A percentile compares a stretch with the other conserved stretches of the same genome.
phyloP scores from a whole-genome alignment of 1,284 basidiomycete genomes.

The Trametes polyzona region DNA sequence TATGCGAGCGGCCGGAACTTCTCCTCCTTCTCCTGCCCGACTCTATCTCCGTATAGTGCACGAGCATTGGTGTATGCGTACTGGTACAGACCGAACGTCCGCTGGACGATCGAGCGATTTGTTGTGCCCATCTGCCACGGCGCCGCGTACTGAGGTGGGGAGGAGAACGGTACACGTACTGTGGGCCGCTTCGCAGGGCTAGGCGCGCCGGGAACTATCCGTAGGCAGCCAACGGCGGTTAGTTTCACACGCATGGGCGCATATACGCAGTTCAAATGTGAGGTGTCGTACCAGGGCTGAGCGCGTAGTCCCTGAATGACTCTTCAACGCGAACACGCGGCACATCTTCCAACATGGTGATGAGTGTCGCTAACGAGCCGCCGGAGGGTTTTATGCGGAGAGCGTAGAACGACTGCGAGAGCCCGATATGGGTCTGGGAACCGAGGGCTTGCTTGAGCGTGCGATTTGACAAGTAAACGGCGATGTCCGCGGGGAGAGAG shows the following conservation, averaged over 20 bases:
- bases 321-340: constrained; percentile 43
- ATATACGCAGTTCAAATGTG: not conserved
- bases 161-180: constrained; percentile 52
- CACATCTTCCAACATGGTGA: constrained; percentile 52
- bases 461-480: constrained; percentile 58
- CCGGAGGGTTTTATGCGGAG: constrained; percentile 61
- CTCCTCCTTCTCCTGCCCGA: constrained; percentile 16
- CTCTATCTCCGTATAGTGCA: not conserved
- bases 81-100: constrained; percentile 78
- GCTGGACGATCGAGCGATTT: constrained; percentile 75
- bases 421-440: constrained; percentile 37
- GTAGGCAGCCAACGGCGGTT: not conserved
- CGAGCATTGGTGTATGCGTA: constrained; percentile 20
- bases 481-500: constrained; percentile 71
- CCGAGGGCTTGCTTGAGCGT: constrained; percentile 46
- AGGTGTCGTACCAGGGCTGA: constrained; percentile 64
- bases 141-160: constrained; percentile 52
- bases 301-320: constrained; percentile 46
- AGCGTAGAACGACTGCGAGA: constrained; percentile 50
- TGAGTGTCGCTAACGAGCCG: constrained; percentile 66
- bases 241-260: too few relatives aligned
- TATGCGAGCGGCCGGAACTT: constrained; percentile 45
- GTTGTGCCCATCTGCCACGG: constrained; percentile 64
- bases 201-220: constrained; percentile 46
- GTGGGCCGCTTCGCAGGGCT: constrained; percentile 44